Conservation (phyloP, 1,139 yeast genomes). For the Yamadazyma siamensis region DNA sequence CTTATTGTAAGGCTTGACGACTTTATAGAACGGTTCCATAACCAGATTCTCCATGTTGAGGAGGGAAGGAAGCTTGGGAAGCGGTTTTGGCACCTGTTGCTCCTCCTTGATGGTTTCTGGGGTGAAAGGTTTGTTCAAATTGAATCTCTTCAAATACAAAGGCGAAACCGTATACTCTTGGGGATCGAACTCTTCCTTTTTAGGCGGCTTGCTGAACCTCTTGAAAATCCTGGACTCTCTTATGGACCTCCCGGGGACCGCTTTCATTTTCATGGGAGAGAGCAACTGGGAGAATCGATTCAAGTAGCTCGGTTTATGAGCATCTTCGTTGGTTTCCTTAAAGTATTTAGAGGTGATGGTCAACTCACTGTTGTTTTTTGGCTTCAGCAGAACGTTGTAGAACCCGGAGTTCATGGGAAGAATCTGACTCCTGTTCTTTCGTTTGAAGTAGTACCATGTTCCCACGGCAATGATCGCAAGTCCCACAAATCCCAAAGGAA, state of each 20-base stretch:
- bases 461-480: constrained; percentile 23
- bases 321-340: background rate
- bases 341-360: background rate
- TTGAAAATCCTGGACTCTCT: constrained; percentile 10
- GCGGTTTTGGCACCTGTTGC: constrained; percentile 1
- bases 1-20: constrained; percentile 25
- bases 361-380: background rate
- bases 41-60: constrained; percentile 12
- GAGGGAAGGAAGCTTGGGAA: constrained; percentile 19
- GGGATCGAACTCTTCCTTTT: constrained; percentile 2
- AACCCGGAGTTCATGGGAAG: constrained; percentile 10
- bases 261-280: constrained; percentile 13
- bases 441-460: constrained; percentile 16
- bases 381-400: constrained; percentile 7
- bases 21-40: constrained; percentile 17
- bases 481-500: constrained; percentile 36
- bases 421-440: constrained; percentile 9
- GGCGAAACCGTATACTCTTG: constrained; percentile 31
- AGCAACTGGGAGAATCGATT: constrained; percentile 6
- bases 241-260: constrained; percentile 11
- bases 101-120: constrained; percentile 8
- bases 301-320: constrained; percentile 2
- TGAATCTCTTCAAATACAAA: constrained; percentile 31
- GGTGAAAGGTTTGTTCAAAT: constrained; percentile 19
- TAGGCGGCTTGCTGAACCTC: constrained; percentile 8